Evolutionary conservation across 148 eudicot species (phyloP).

Genomic region (Rhododendron mucronatum): DNA sequence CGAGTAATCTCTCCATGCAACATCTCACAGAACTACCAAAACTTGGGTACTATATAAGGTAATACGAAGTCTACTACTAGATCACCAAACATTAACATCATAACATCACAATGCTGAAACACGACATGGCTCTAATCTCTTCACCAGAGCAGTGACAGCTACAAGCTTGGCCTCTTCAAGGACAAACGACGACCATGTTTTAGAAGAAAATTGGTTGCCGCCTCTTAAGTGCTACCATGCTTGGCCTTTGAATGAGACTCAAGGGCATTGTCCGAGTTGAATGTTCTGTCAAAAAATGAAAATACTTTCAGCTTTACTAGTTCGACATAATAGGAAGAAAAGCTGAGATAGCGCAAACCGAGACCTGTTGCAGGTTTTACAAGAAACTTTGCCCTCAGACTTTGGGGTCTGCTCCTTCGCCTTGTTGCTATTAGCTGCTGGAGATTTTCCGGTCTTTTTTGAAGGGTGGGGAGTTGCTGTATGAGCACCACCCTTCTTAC

Average conservation of each 20-base stretch:
- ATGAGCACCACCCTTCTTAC: slow-evolving; percentile 21
- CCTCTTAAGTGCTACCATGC: slow-evolving; percentile 34
- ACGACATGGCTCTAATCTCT: background rate
- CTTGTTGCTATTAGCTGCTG: slow-evolving; percentile 27
- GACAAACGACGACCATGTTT: background rate
- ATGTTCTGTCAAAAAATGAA: slow-evolving; percentile 24
- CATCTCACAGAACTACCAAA: background rate
- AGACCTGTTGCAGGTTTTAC: slow-evolving; percentile 41
- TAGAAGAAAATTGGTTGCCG: background rate
- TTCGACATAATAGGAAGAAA: background rate
- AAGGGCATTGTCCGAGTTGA: slow-evolving; percentile 32
- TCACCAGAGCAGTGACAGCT: background rate
- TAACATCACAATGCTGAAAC: background rate
- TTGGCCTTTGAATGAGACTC: slow-evolving; percentile 44
- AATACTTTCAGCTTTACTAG: background rate
- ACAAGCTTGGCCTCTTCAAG: background rate
- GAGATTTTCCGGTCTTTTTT: slow-evolving; percentile 43
- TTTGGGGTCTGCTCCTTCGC: slow-evolving; percentile 32
- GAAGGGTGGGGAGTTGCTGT: slow-evolving; percentile 45
- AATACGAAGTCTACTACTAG: background rate
- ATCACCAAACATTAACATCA: background rate
- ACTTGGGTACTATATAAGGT: background rate
- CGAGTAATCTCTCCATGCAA: background rate
- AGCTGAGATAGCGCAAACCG: background rate
- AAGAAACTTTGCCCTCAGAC: slow-evolving; percentile 31